Percentiles rank a stretch among this genome's conserved stretches.
These are phyloP conservation scores for Sporobolomyces phaffii DNA, from an alignment of 768 basidiomycete species.

Conservation along the genomic window DNA sequence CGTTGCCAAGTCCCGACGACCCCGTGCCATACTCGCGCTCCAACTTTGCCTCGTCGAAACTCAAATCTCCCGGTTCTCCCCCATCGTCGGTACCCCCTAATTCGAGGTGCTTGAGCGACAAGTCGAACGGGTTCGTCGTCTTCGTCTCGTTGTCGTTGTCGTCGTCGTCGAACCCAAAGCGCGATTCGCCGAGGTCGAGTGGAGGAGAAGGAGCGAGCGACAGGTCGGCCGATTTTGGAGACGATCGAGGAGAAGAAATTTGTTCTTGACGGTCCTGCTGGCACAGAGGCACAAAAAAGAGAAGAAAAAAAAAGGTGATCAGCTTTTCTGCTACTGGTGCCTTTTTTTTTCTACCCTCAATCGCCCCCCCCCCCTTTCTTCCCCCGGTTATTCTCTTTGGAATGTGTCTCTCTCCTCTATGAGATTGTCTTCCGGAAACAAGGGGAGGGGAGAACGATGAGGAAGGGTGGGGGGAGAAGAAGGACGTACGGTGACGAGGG, in stretches of 20 bases:
- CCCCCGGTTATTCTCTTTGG: too few relatives aligned
- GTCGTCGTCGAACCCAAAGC: neutral
- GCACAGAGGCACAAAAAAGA: too few relatives aligned
- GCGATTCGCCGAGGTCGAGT: slow-evolving; percentile 2
- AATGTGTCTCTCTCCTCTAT: too few relatives aligned
- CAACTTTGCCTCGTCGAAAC: slow-evolving; percentile 10
- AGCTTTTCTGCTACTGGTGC: too few relatives aligned
- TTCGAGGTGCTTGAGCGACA: neutral
- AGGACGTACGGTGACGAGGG: neutral
- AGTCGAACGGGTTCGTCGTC: neutral
- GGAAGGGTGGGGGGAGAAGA: too few relatives aligned
- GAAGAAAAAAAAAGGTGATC: too few relatives aligned
- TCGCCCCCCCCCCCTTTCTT: too few relatives aligned
- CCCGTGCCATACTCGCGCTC: slow-evolving; percentile 6
- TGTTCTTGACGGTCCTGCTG: neutral
- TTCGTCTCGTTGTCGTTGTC: neutral
- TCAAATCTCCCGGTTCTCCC: neutral
- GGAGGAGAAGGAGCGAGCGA: slow-evolving; percentile 9
- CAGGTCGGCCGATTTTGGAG: neutral
- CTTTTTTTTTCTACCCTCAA: too few relatives aligned
- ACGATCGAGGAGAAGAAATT: neutral
- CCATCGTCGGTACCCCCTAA: neutral
- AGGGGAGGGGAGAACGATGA: too few relatives aligned
- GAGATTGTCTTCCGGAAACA: too few relatives aligned
- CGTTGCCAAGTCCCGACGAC: neutral